Conservation (phyloP, 2,329 filamentous ascomycete genomes). For the Alternaria ventricosa region DNA sequence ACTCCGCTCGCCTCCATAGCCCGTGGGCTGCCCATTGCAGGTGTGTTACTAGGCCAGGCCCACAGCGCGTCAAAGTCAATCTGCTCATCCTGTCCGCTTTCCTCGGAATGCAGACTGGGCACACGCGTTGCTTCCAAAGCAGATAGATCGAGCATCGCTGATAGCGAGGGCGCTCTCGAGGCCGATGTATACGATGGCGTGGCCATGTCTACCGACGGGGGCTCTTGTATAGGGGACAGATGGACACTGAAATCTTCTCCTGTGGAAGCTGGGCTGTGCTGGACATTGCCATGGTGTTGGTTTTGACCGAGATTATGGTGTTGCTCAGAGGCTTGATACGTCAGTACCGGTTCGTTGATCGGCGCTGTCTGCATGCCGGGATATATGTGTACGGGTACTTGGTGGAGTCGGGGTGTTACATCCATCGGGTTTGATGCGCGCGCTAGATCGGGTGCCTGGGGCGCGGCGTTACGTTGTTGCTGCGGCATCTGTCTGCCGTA, state of each 20-base stretch:
- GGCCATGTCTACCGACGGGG: conserved; percentile 14
- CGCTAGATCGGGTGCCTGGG: conserved; percentile 4
- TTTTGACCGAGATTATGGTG: not conserved
- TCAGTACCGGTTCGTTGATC: conserved; percentile 20
- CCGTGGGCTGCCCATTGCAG: conserved; percentile 39
- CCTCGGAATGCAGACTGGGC: conserved; percentile 42
- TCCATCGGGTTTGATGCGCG: conserved; percentile 22
- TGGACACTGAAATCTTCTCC: conserved; percentile 35
- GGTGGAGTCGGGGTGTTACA: conserved; percentile 34
- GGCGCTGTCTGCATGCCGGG: conserved; percentile 44
- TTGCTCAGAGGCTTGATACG: conserved; percentile 10
- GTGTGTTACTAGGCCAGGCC: conserved; percentile 49
- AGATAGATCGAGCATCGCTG: conserved; percentile 48
- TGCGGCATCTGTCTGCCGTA: conserved; percentile 31
- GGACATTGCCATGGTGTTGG: conserved; percentile 2
- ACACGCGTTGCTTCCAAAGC: conserved; percentile 42
- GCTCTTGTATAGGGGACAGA: conserved; percentile 40
- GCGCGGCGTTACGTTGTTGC: conserved; percentile 14
- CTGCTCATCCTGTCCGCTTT: conserved; percentile 46
- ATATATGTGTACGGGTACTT: conserved; percentile 46
- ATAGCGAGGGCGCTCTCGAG: conserved; percentile 36
- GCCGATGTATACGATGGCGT: conserved; percentile 15
- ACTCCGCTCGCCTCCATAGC: conserved; percentile 11
- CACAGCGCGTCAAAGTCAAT: conserved; percentile 53
- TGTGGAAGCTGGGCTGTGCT: conserved; percentile 16